Percentiles rank a stretch among this genome's conserved stretches.
These are phyloP conservation scores for Beauveria varroae DNA, from an alignment of 2,329 filamentous ascomycete genomes.

Conservation along the genomic window DNA sequence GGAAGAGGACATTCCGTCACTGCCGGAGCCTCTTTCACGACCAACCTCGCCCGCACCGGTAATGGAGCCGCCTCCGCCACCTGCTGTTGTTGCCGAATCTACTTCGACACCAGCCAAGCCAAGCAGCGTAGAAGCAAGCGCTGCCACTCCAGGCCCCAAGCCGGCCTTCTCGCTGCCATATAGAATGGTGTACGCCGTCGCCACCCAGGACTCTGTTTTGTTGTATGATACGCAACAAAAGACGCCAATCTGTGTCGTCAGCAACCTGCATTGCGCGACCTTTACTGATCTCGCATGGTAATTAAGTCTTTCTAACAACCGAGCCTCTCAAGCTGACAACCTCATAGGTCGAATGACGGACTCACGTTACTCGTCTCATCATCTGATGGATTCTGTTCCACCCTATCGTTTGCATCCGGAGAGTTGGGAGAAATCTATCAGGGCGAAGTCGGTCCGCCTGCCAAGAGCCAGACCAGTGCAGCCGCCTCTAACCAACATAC, in stretches of 20 bases:
- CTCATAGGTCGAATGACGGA: slow-evolving; percentile 41
- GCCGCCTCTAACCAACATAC: slow-evolving; percentile 55
- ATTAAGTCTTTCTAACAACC: slow-evolving; percentile 22
- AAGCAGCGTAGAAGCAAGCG: slow-evolving; percentile 35
- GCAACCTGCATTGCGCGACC: slow-evolving; percentile 93
- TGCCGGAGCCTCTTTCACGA: slow-evolving; percentile 74
- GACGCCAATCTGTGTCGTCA: slow-evolving; percentile 87
- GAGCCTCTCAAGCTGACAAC: slow-evolving; percentile 20
- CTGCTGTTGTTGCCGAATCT: slow-evolving; percentile 43
- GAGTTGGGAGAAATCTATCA: slow-evolving; percentile 81
- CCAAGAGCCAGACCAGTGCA: slow-evolving; percentile 30
- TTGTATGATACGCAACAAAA: slow-evolving; percentile 97
- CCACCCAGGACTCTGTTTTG: slow-evolving; percentile 89
- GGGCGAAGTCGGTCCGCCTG: slow-evolving; percentile 50
- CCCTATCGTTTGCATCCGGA: slow-evolving; percentile 72
- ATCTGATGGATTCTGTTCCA: slow-evolving; percentile 95
- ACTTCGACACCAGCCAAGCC: slow-evolving; percentile 44
- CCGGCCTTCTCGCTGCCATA: slow-evolving; percentile 81
- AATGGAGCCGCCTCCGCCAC: slow-evolving; percentile 77
- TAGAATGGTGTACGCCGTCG: slow-evolving; percentile 92
- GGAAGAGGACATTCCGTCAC: slow-evolving; percentile 72
- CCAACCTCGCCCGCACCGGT: slow-evolving; percentile 50
- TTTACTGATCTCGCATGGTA: slow-evolving; percentile 97
- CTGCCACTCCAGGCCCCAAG: slow-evolving; percentile 50
- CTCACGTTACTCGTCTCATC: slow-evolving; percentile 79